Conservation (phyloP, 306 rosid species). For the Malus sieversii region DNA sequence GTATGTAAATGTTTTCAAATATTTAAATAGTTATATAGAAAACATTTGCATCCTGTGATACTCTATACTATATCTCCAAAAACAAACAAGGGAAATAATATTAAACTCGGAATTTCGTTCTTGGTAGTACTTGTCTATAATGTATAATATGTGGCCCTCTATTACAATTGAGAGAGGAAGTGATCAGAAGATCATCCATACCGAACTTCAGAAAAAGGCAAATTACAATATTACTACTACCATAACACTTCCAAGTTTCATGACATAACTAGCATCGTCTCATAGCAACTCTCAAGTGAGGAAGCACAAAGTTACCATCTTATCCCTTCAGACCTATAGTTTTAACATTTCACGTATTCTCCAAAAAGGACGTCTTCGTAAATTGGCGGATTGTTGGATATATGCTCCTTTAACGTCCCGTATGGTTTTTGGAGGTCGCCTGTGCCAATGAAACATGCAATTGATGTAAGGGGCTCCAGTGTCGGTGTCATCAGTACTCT, state of each 20-base stretch:
- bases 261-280: background rate
- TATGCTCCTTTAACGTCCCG: constrained; percentile 16
- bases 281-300: background rate
- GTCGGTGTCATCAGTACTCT: constrained; percentile 4
- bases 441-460: constrained; percentile 15
- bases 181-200: background rate
- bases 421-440: background rate
- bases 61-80: too few species aligned
- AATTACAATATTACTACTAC: background rate
- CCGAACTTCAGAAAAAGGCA: background rate
- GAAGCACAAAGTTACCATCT: background rate
- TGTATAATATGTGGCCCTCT: too few species aligned
- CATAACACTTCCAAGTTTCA: background rate
- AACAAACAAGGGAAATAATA: too few species aligned
- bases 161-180: background rate
- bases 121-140: too few species aligned
- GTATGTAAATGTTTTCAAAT: too few species aligned
- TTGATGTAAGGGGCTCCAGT: background rate
- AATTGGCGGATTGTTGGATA: background rate
- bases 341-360: background rate
- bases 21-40: too few species aligned
- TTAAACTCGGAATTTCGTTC: too few species aligned
- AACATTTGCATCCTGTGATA: too few species aligned
- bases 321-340: background rate
- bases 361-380: background rate